Conservation (phyloP, 441 rosid genomes). For the Arabidopsis lyrata region DNA sequence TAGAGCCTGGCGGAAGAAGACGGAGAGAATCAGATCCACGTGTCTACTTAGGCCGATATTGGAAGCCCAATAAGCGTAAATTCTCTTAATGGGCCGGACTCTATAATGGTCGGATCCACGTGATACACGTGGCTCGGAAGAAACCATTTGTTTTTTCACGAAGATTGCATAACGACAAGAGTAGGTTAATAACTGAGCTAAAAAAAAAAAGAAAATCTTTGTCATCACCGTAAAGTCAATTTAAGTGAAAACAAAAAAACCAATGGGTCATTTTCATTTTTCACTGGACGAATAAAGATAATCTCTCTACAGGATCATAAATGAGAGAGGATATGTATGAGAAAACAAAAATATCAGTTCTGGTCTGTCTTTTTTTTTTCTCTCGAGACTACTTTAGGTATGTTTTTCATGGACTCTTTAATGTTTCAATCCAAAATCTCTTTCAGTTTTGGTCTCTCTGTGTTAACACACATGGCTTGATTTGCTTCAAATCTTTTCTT, state of each 20-base stretch:
- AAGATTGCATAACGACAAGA: not conserved
- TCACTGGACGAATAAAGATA: not conserved
- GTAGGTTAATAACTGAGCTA: not conserved
- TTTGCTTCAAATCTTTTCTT: no score
- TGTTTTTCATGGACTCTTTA: not conserved
- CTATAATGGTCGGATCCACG: not conserved
- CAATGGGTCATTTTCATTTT: not conserved
- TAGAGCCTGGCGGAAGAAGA: not conserved
- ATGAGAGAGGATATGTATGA: not conserved
- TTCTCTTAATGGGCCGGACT: not conserved
- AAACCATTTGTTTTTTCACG: not conserved
- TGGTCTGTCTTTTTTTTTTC: not conserved
- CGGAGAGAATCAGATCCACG: not conserved
- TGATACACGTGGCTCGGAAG: conserved; percentile 6
- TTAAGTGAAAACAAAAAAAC: no score
- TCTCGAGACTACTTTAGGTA: not conserved
- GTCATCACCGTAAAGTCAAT: no score
- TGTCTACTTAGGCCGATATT: not conserved
- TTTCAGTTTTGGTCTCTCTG: not conserved
- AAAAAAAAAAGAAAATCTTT: no score
- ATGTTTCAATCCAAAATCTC: not conserved
- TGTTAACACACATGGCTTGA: not conserved
- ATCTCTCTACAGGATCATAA: not conserved
- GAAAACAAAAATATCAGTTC: not conserved
- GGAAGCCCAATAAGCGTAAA: not conserved